Conservation (phyloP, 176 grass and related monocot species). For the Juncus inflexus region DNA sequence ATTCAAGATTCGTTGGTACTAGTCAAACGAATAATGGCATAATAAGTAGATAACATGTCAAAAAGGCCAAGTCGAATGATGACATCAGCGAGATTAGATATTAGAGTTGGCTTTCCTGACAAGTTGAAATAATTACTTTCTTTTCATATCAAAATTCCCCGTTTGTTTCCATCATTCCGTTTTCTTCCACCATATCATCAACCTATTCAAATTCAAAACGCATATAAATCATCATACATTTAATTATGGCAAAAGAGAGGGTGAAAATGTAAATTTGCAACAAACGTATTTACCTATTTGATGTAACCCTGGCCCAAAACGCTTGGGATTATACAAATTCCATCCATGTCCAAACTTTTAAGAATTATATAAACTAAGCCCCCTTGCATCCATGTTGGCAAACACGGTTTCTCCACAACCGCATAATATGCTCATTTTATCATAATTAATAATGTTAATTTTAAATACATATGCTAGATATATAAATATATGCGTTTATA, state of each 20-base stretch:
- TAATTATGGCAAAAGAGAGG: slow-evolving; percentile 5
- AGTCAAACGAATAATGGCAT: too few relatives aligned
- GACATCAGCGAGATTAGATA: slow-evolving; percentile 20
- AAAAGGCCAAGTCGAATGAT: slow-evolving; percentile 76
- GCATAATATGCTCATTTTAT: too few relatives aligned
- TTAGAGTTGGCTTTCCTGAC: slow-evolving; percentile 89
- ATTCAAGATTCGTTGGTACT: too few relatives aligned
- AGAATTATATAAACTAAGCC: slow-evolving; percentile 80
- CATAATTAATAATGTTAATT: too few relatives aligned
- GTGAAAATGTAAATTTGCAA: neutral
- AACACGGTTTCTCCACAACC: too few relatives aligned
- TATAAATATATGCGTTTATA: too few relatives aligned
- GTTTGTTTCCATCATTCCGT: slow-evolving; percentile 83
- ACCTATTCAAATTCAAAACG: slow-evolving; percentile 42
- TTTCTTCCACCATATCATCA: slow-evolving; percentile 51
- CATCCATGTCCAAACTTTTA: slow-evolving; percentile 38
- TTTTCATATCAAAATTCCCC: slow-evolving; percentile 81
- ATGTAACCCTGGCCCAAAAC: slow-evolving; percentile 92
- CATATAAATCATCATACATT: neutral
- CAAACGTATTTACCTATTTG: slow-evolving; percentile 47
- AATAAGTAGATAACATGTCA: slow-evolving; percentile 45
- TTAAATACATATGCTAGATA: too few relatives aligned
- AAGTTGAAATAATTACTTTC: slow-evolving; percentile 93
- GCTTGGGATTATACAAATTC: slow-evolving; percentile 57
- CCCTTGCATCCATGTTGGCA: slow-evolving; percentile 10